These are phyloP conservation scores for Ceratocystis lukuohia DNA, from an alignment of 2,329 filamentous ascomycete species.

Conservation along the genomic window DNA sequence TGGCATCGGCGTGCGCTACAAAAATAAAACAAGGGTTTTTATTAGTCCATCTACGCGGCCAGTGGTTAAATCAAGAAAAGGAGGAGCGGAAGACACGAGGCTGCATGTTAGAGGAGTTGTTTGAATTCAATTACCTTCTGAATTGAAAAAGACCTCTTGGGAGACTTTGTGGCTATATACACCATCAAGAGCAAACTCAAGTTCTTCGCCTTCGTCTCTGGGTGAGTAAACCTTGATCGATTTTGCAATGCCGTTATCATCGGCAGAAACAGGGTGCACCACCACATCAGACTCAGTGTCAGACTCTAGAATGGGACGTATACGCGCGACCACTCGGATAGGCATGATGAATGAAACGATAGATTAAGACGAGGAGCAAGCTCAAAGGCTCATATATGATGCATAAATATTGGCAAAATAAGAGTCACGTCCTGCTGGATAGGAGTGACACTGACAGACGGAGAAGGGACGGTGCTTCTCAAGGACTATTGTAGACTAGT, in stretches of 20 bases:
- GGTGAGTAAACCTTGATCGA: constrained; percentile 84
- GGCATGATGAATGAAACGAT: constrained; percentile 33
- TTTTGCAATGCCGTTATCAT: constrained; percentile 47
- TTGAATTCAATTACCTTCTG: constrained; percentile 52
- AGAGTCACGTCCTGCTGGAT: neutral
- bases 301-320: constrained; percentile 73
- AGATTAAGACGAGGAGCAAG: neutral
- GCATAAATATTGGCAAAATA: neutral
- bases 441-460: neutral
- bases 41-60: neutral
- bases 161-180: constrained; percentile 72
- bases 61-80: neutral
- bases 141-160: constrained; percentile 78
- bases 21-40: neutral
- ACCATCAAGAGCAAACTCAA: constrained; percentile 86
- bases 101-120: neutral
- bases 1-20: constrained; percentile 73
- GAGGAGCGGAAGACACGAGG: neutral
- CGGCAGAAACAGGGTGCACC: constrained; percentile 51
- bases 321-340: constrained; percentile 78
- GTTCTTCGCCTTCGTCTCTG: constrained; percentile 82
- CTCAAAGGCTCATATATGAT: constrained; percentile 14
- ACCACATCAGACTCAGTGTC: constrained; percentile 84
- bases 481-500: neutral
- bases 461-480: constrained; percentile 2